Evolutionary conservation across 768 basidiomycete genomes (phyloP).

Genomic region (Auriscalpium vulgare): DNA sequence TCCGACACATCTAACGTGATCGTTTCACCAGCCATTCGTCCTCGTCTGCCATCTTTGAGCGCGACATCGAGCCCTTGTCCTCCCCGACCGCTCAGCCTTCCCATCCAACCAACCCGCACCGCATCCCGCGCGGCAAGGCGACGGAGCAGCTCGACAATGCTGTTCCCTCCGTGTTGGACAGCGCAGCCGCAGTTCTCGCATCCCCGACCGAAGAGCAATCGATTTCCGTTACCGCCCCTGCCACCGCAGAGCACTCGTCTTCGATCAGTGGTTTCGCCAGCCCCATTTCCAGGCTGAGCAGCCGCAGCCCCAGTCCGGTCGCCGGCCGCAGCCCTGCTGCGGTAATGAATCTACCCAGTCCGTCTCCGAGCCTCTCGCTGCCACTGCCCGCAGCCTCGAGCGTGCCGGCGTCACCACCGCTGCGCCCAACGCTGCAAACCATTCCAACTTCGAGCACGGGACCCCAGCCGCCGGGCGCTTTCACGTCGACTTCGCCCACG

Average conservation of each 20-base stretch:
- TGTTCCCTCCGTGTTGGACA: conserved; percentile 83
- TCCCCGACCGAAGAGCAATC: conserved; percentile 35
- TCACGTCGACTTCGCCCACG: conserved; percentile 20
- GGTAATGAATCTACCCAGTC: conserved; percentile 15
- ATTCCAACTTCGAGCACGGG: conserved; percentile 25
- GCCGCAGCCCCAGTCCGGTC: conserved; percentile 59
- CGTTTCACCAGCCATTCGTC: conserved; percentile 48
- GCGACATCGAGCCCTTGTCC: conserved; percentile 73
- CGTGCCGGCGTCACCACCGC: background rate
- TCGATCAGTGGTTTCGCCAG: conserved; percentile 51
- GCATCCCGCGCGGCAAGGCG: conserved; percentile 61
- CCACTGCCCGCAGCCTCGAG: conserved; percentile 6
- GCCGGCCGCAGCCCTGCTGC: conserved; percentile 23
- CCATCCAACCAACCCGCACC: conserved; percentile 54
- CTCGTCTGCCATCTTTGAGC: conserved; percentile 86
- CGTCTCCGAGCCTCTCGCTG: conserved; percentile 12
- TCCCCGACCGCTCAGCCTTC: conserved; percentile 30
- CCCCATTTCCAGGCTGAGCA: conserved; percentile 56
- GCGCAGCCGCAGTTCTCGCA: conserved; percentile 68
- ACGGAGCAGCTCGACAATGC: conserved; percentile 69
- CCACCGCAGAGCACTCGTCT: conserved; percentile 22
- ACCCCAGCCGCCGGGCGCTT: conserved; percentile 3
- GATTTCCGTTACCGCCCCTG: conserved; percentile 57
- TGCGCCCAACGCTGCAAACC: conserved; percentile 2
- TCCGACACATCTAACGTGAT: conserved; percentile 1